Conservation (phyloP, 768 basidiomycete species). For the Gloeostereum incarnatum region DNA sequence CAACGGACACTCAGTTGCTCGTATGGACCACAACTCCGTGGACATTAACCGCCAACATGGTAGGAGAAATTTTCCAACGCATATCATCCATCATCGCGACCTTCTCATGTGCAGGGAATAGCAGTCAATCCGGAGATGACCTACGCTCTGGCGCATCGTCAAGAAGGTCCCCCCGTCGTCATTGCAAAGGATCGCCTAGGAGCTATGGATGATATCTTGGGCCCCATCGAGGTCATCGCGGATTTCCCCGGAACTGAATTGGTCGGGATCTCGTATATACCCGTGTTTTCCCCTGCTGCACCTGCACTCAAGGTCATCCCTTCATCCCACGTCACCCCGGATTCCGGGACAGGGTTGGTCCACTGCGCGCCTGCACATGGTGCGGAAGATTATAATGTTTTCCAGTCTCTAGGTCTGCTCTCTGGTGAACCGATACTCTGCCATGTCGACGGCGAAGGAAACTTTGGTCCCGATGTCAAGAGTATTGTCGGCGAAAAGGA, state of each 20-base stretch:
- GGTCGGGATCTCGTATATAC: slow-evolving; percentile 47
- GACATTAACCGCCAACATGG: slow-evolving; percentile 96
- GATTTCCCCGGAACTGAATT: slow-evolving; percentile 27
- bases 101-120: slow-evolving; percentile 61
- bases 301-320: slow-evolving; percentile 43
- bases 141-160: slow-evolving; percentile 44
- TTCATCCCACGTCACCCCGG: slow-evolving; percentile 70
- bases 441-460: slow-evolving; percentile 74
- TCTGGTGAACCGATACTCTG: slow-evolving; percentile 46
- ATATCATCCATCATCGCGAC: not conserved
- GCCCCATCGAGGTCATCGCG: slow-evolving; percentile 19
- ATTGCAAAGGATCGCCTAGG: slow-evolving; percentile 44
- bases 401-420: slow-evolving; percentile 49
- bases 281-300: slow-evolving; percentile 42
- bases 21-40: slow-evolving; percentile 99
- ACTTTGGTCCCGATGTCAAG: slow-evolving; percentile 51
- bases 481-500: slow-evolving; percentile 45
- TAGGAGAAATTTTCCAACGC: slow-evolving; percentile 19
- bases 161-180: slow-evolving; percentile 15
- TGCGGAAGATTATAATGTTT: slow-evolving; percentile 80
- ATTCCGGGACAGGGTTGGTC: slow-evolving; percentile 92
- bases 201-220: slow-evolving; percentile 25
- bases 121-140: slow-evolving; percentile 68
- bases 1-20: slow-evolving; percentile 37
- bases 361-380: slow-evolving; percentile 96